Conservation (phyloP, 106 monocot species). For the Dioscorea zingiberensis region DNA sequence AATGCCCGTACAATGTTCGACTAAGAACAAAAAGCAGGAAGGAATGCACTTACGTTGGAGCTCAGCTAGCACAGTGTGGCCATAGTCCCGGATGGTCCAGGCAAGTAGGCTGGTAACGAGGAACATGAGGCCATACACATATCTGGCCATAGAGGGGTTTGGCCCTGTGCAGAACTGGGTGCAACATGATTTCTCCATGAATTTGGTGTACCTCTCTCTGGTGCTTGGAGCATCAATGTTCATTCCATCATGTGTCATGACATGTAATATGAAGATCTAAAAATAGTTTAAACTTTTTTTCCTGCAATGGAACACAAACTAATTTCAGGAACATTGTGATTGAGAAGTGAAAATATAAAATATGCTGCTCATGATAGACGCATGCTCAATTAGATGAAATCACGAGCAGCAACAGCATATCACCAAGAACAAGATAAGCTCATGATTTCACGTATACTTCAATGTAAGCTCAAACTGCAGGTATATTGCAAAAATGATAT, state of each 20-base stretch:
- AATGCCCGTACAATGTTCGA: too few species aligned
- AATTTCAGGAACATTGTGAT: too few species aligned
- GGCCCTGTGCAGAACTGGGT: constrained; percentile 52
- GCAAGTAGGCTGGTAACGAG: constrained; percentile 71
- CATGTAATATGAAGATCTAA: background rate
- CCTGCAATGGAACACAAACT: too few species aligned
- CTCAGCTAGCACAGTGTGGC: constrained; percentile 57
- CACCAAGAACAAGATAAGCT: too few species aligned
- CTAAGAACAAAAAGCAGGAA: background rate
- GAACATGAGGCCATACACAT: constrained; percentile 69
- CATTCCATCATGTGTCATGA: constrained; percentile 24
- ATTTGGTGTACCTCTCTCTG: constrained; percentile 25
- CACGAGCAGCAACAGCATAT: too few species aligned
- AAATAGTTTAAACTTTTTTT: too few species aligned
- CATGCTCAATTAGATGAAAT: too few species aligned
- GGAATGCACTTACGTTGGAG: constrained; percentile 36
- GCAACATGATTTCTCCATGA: constrained; percentile 48
- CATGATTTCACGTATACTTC: too few species aligned
- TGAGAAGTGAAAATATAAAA: too few species aligned
- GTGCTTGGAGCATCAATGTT: constrained; percentile 17
- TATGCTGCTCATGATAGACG: too few species aligned
- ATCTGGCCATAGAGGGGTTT: constrained; percentile 67
- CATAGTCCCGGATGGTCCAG: constrained; percentile 82
- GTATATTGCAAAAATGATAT: too few species aligned
- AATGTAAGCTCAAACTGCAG: too few species aligned